phyloP scores from a whole-genome alignment of 106 monocot genomes.

The Alisma plantagoaquatica region DNA sequence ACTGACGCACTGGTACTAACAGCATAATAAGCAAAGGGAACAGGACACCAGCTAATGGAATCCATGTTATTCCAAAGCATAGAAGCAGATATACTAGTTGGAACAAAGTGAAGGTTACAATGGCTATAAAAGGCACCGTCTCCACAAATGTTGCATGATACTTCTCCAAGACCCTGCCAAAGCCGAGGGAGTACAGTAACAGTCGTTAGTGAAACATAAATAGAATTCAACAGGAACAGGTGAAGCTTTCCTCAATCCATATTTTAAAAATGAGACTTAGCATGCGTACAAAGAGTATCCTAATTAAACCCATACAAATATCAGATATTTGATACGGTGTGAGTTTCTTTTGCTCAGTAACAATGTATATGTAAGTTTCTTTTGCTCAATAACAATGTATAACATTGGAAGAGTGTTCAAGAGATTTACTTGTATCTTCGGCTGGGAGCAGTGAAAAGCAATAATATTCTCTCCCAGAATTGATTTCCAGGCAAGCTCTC shows the following conservation, averaged over 20 bases:
- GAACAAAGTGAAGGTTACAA: slow-evolving; percentile 24
- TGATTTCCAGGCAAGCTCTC: slow-evolving; percentile 39
- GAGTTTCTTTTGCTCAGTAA: background rate
- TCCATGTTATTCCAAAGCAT: slow-evolving; percentile 37
- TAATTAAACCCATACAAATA: background rate
- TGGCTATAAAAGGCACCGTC: slow-evolving; percentile 26
- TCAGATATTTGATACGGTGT: background rate
- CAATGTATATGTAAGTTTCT: background rate
- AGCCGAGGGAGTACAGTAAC: background rate
- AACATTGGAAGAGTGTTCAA: background rate
- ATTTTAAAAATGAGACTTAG: background rate
- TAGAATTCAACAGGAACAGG: background rate
- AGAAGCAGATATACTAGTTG: slow-evolving; percentile 31
- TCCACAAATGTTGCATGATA: slow-evolving; percentile 32
- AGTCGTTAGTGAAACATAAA: background rate
- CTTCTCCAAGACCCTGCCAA: slow-evolving; percentile 20
- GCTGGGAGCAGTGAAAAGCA: slow-evolving; percentile 33
- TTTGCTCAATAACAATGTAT: background rate
- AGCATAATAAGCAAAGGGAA: slow-evolving; percentile 40
- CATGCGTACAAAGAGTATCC: background rate
- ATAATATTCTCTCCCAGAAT: slow-evolving; percentile 36
- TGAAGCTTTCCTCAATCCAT: background rate
- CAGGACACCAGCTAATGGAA: slow-evolving; percentile 33
- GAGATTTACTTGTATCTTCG: slow-evolving; percentile 25
- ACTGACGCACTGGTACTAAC: slow-evolving; percentile 27